Evolutionary conservation across 116 monocot species (phyloP), one percentile per base, ranked within the genome.

Genomic region (Thalassia testudinum): DNA sequence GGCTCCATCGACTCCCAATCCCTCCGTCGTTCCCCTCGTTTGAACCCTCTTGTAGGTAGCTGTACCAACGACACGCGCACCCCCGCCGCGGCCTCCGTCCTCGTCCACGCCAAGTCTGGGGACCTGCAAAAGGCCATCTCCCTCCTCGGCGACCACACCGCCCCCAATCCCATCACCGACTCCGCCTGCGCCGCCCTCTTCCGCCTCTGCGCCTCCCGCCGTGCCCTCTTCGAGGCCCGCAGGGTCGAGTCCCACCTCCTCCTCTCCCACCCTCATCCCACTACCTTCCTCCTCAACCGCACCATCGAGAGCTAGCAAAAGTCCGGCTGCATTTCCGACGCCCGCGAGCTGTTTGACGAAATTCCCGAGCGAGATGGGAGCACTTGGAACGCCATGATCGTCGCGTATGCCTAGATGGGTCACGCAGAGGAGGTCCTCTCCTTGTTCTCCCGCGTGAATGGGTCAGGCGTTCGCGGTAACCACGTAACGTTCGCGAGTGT

Each of bases 231-330:
- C 51, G 72, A 65, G 21, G 60, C 65, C 12, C 71, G 75, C 30
- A 63, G 54, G 29, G 55, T 81, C 42, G 68, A 75, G 26, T 78
- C 73, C 27, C 74, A 76, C 69, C 43, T 87, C 50, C 25, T 75
- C 16, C 34, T 65, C 50, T 63, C 53, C 60, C 27, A 40, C 59
- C 64, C 79, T 28, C 58, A 65, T 11, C 77, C 79, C 47, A 43
- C 82, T 23, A 66, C 64, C 45, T 92, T 86, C 69, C 74, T 86
- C 54, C 70, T 82, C 49, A 92, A 92, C 70, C 82, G 82, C 56
- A 56, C 73, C 54, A 82, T 92, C 62, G 79, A 86, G 50, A 30
- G 76, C 5, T 76, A 67, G 22, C 66, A 66, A 0, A 49, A 50
- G 13, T 70, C 76, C 26, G 77, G 72, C 48, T 47, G 64, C 51